Evolutionary conservation across 768 basidiomycete genomes (phyloP), one percentile per base, ranked within the genome.

Genomic region (Tephrocybe sp.): DNA sequence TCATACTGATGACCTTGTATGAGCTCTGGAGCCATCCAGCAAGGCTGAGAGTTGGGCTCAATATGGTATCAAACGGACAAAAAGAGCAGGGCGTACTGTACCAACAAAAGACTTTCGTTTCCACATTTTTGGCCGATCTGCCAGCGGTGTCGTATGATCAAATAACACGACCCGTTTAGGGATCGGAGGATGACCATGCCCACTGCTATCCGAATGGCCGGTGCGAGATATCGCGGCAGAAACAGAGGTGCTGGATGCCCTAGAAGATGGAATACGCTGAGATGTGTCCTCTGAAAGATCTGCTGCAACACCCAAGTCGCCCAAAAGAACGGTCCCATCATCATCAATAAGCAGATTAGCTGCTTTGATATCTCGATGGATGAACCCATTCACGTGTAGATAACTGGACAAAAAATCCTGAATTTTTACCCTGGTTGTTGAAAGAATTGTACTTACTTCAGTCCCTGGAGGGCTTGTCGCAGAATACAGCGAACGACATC

Each of bases 11-110:
- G 80, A 42, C 92, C 89, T 57, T 87, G 79, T 39, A 98, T 89
- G 19, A 97, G 79, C 59, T 98, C 95, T 1, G 95, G 95, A 0
- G 95, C 92, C 94, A 97, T 98, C 92, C 92, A 97, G 64, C 89
- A 92, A 1, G 95, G 95, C 83, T 85, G 49, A 28, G 40, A 40
- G 25, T 31, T 41, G 24, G 15, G 24, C 43, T 47, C 39, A 53
- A 16, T 15, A 19, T 11, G 22, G 24, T 21, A 57, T 24, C 44
- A 13, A n/a, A 31, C 34, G 36, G 16, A 37, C 18, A 19, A 25
- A 26, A 25, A 16, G n/a, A 39, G n/a, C 42, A 34, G 45, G 24
- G 56, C 83, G 43, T 50, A 88, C 87, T 21, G 94, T 97, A 41
- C 95, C 95, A 12, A 97, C 95, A 61, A 97, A 97, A 9, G 87